A percentile compares a stretch with the other conserved stretches of the same genome.
Conservation (phyloP, 371 early-diverging fungal genomes). For the Mucor racemosus region DNA sequence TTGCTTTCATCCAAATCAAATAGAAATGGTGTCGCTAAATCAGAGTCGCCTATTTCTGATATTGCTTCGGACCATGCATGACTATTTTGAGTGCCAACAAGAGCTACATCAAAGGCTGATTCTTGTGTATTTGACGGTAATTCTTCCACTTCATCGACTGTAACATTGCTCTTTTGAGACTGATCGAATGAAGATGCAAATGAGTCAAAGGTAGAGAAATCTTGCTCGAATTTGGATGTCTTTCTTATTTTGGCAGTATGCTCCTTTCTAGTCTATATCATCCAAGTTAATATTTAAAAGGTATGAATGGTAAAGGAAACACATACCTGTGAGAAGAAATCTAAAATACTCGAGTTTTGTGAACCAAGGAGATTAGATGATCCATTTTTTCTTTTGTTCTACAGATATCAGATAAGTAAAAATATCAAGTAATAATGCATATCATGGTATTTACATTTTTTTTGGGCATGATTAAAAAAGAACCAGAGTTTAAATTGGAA, state of each 20-base stretch:
- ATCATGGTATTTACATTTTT: not conserved
- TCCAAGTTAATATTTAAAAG: not conserved
- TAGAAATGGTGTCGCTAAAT: slow-evolving; percentile 1
- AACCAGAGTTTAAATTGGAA: not conserved
- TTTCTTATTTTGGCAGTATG: not conserved
- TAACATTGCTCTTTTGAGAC: not conserved
- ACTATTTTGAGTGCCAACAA: not conserved
- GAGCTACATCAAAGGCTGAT: not conserved
- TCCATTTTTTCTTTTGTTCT: not conserved
- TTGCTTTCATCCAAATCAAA: not conserved
- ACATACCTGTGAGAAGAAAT: slow-evolving; percentile 2
- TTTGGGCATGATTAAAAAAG: not conserved
- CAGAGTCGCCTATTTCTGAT: slow-evolving; percentile 2
- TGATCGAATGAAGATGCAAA: not conserved
- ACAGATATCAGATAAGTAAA: not conserved
- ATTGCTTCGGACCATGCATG: slow-evolving; percentile 1
- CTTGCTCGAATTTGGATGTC: not conserved
- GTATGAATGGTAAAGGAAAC: not conserved
- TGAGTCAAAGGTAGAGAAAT: not conserved
- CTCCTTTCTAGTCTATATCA: not conserved
- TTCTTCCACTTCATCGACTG: not conserved
- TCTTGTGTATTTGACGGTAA: not conserved
- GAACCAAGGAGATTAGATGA: not conserved
- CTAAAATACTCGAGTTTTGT: slow-evolving; percentile 2
- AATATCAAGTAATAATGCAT: not conserved